These are phyloP conservation scores for Pseudognaphalium luteoalbum DNA, from an alignment of 129 eudicot species.

Conservation along the genomic window DNA sequence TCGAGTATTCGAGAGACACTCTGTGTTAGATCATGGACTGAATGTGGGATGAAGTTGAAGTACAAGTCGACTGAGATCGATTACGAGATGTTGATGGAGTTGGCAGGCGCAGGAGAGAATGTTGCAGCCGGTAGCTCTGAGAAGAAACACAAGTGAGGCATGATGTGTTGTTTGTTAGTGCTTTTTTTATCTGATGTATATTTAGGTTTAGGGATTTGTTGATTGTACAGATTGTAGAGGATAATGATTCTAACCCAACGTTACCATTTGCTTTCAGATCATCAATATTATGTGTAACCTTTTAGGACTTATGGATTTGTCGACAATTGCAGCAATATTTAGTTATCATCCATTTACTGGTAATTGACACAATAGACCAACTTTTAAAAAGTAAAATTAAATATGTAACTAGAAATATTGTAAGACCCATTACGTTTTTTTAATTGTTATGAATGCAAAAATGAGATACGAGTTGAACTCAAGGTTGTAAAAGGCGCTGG, in stretches of 20 bases:
- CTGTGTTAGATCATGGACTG: constrained; percentile 81
- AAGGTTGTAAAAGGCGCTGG: too few species aligned
- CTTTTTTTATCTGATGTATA: not conserved
- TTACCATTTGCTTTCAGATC: not conserved
- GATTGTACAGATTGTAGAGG: not conserved
- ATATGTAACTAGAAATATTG: too few species aligned
- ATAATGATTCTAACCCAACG: not conserved
- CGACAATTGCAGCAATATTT: not conserved
- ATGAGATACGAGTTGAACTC: too few species aligned
- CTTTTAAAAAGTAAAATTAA: not conserved
- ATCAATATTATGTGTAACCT: not conserved
- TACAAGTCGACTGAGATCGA: constrained; percentile 74
- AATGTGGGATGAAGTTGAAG: constrained; percentile 67
- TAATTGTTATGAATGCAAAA: too few species aligned
- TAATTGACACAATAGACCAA: too few species aligned
- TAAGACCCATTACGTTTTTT: too few species aligned
- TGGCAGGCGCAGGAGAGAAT: constrained; percentile 32
- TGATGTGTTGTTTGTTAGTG: not conserved
- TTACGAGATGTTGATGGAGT: constrained; percentile 73
- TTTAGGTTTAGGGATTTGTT: not conserved
- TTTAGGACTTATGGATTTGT: not conserved
- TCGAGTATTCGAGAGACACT: constrained; percentile 46
- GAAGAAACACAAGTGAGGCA: constrained; percentile 19
- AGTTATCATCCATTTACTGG: too few species aligned
- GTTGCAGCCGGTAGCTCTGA: not conserved